Base-by-base conservation (phyloP, 2,329 filamentous ascomycete species). In the Fusarium succisae region DNA sequence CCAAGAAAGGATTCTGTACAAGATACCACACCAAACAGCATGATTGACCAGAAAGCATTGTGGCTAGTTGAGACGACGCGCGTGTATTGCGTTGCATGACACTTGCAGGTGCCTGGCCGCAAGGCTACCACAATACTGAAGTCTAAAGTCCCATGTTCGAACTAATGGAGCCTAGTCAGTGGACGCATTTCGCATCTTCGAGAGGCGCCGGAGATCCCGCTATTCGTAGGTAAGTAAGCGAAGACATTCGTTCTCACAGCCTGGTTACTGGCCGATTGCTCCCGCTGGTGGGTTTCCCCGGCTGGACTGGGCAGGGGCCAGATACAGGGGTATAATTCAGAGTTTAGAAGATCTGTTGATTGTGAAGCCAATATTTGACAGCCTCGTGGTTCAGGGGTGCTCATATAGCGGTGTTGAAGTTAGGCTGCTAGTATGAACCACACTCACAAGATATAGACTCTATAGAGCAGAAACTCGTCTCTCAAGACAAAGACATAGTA, bases 321-420 rank as follows among this genome's bases (percentile, higher is more conserved):
- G 57, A 57, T 53, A 61, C 67, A 66, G 73, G 67, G 76, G 67
- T 74, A 54, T 47, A 61, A 67, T 71, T 69, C 56, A 68, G 62
- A 67, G 43, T 72, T 72, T 67, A 51, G 66, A 66, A 66, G 59
- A 75, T 75, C 74, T 75, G 61, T 76, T 74, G 72, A 74, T 63
- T 55, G 32, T 48, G 38, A 55, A 43, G 55, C 72, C 61, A 69
- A 51, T 51, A 65, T 51, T 63, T 54, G 55, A 58, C 47, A 59
- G 54, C 47, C 54, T 62, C 50, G 63, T 62, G 57, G 65, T 45
- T 64, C 57, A 60, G 60, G 66, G 58, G 62, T 56, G 54, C 61
- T 67, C 44, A 63, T 58, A 53, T n/a, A 55, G 41, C 56, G 57
- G 63, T 72, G 57, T 51, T 66, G 65, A 65, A 63, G 69, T 20